Conservation (phyloP, 2,329 filamentous ascomycete genomes). For the Calonectria hongkongensis region DNA sequence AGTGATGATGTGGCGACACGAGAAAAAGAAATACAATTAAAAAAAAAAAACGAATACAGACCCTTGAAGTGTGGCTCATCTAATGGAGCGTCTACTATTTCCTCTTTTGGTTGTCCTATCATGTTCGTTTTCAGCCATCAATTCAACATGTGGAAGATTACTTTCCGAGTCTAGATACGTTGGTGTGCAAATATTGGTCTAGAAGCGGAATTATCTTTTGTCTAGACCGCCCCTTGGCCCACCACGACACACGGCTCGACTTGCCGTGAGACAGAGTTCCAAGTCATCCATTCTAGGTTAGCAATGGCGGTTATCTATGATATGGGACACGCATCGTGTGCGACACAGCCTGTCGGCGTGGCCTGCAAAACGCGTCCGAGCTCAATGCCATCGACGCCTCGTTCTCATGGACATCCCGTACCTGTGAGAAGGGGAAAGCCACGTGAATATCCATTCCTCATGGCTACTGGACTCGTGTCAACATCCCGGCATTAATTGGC, state of each 20-base stretch:
- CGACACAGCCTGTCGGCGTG: not conserved
- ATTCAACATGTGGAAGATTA: slow-evolving; percentile 7
- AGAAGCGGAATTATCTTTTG: slow-evolving; percentile 5
- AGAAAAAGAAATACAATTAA: not conserved
- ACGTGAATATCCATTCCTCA: slow-evolving; percentile 18
- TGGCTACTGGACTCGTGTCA: not conserved
- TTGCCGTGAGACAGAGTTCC: slow-evolving; percentile 13
- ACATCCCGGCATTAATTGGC: not conserved
- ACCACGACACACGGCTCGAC: slow-evolving; percentile 9
- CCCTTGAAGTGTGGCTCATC: not conserved
- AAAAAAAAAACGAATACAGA: not conserved
- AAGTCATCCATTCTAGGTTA: not conserved
- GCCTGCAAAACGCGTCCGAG: slow-evolving; percentile 8
- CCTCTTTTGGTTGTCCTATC: not conserved
- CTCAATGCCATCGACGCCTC: slow-evolving; percentile 2
- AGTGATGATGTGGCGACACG: not conserved
- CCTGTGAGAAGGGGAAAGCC: slow-evolving; percentile 14
- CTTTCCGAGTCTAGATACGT: not conserved
- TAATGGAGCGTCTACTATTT: not conserved
- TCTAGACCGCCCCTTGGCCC: not conserved
- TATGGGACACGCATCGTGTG: not conserved
- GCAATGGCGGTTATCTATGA: not conserved
- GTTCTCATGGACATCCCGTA: slow-evolving; percentile 3
- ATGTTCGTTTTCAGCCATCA: not conserved
- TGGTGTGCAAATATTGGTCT: not conserved